Evolutionary conservation across 2,329 filamentous ascomycete species (phyloP).

Genomic region (Rhynchosporium agropyri): DNA sequence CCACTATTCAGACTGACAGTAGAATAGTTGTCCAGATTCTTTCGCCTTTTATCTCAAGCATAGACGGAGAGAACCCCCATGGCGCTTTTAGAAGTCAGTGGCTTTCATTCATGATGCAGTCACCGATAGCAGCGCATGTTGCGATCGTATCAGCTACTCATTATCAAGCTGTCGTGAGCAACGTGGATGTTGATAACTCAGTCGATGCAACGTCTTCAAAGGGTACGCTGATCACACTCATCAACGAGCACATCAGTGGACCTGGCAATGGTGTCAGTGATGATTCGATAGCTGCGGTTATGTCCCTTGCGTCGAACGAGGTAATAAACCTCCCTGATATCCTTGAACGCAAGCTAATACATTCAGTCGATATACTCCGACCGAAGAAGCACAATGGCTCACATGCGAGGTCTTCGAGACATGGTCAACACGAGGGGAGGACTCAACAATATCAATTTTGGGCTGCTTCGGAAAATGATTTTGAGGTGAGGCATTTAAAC

Average conservation of each 20-base stretch:
- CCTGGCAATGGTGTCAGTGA: conserved; percentile 32
- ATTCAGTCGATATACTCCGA: conserved; percentile 36
- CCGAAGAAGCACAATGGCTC: conserved; percentile 39
- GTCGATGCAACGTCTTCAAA: conserved; percentile 39
- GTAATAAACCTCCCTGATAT: conserved; percentile 31
- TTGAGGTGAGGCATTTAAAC: conserved; percentile 33
- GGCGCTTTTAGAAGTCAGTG: conserved; percentile 35
- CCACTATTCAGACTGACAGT: conserved; percentile 1
- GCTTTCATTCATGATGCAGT: conserved; percentile 42
- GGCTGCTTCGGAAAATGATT: conserved; percentile 31
- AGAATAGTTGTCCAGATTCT: conserved; percentile 37
- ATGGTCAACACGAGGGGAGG: conserved; percentile 40
- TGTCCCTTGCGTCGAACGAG: conserved; percentile 42
- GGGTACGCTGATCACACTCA: conserved; percentile 37
- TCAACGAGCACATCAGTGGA: conserved; percentile 37
- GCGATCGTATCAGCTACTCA: conserved; percentile 41
- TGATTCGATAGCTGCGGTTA: conserved; percentile 40
- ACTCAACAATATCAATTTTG: conserved; percentile 30
- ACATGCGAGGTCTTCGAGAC: conserved; percentile 42
- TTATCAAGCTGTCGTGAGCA: conserved; percentile 36
- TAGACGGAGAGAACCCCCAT: conserved; percentile 39
- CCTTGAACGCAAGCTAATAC: conserved; percentile 4
- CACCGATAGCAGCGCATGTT: conserved; percentile 40
- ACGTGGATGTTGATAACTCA: conserved; percentile 31
- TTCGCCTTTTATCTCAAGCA: conserved; percentile 41